These are phyloP conservation scores for Flaveria linearis DNA, from an alignment of 129 eudicot species.

Conservation along the genomic window DNA sequence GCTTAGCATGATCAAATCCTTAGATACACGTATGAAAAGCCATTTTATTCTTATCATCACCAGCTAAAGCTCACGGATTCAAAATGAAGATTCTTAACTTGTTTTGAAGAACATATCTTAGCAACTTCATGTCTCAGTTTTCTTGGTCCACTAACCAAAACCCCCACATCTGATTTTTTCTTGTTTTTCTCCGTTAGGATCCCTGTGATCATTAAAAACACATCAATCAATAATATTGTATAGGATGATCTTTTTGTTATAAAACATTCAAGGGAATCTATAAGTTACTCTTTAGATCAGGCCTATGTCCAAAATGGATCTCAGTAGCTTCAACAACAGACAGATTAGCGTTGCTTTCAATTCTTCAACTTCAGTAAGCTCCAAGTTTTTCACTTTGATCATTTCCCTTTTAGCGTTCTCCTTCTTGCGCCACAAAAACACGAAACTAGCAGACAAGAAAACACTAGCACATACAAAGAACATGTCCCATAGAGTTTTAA, in stretches of 20 bases:
- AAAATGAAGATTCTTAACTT: conserved; percentile 51
- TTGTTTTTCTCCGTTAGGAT: conserved; percentile 43
- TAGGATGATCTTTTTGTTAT: not conserved
- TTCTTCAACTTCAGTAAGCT: conserved; percentile 47
- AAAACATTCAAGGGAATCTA: not conserved
- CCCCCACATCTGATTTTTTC: conserved; percentile 49
- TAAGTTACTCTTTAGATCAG: conserved; percentile 64
- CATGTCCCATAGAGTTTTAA: conserved; percentile 53
- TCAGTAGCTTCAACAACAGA: conserved; percentile 46
- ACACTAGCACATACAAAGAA: conserved; percentile 53
- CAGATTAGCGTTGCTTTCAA: conserved; percentile 64
- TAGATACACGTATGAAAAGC: not conserved
- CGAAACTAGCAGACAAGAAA: conserved; percentile 43
- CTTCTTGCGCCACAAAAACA: conserved; percentile 57
- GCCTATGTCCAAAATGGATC: conserved; percentile 62
- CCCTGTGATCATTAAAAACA: conserved; percentile 28
- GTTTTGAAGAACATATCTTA: conserved; percentile 50
- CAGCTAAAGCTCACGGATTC: conserved; percentile 65
- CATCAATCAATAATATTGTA: not conserved
- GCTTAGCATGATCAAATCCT: not conserved
- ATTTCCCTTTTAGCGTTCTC: conserved; percentile 33
- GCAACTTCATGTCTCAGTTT: conserved; percentile 65
- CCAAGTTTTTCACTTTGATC: conserved; percentile 49
- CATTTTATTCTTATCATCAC: conserved; percentile 30
- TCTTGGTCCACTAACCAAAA: conserved; percentile 60